These are phyloP conservation scores for Penicillium glabrum DNA, from an alignment of 2,329 filamentous ascomycete genomes.

Conservation along the genomic window DNA sequence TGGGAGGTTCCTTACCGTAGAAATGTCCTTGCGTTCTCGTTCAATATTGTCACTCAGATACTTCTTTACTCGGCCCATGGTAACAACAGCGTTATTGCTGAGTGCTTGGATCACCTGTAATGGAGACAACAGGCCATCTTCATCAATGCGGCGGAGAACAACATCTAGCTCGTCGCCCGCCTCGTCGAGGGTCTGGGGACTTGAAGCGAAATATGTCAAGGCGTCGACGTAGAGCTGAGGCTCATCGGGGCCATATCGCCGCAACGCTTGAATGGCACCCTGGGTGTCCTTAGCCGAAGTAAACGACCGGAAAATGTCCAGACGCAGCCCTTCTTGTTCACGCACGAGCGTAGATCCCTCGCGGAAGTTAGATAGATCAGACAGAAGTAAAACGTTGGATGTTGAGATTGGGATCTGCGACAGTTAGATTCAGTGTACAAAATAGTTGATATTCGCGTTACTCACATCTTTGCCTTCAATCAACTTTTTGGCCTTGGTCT, in stretches of 20 bases:
- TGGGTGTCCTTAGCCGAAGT: conserved; percentile 87
- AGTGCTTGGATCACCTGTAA: conserved; percentile 95
- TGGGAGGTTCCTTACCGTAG: conserved; percentile 41
- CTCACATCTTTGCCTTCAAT: conserved; percentile 73
- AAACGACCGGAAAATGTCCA: conserved; percentile 96
- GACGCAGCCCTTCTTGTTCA: conserved; percentile 86
- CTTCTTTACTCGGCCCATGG: conserved; percentile 94
- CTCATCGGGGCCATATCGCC: conserved; percentile 88
- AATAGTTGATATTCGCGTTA: neutral
- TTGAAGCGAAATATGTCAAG: conserved; percentile 88
- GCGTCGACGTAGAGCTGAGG: conserved; percentile 91
- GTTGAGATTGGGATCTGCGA: conserved; percentile 74
- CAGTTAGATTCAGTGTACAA: conserved; percentile 13
- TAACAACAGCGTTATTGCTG: conserved; percentile 75
- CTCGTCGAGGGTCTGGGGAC: conserved; percentile 75
- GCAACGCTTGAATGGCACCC: conserved; percentile 83
- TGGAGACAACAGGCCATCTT: conserved; percentile 89
- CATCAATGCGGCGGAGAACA: conserved; percentile 82
- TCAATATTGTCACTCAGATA: conserved; percentile 89
- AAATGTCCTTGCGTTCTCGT: conserved; percentile 83
- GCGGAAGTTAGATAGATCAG: conserved; percentile 84
- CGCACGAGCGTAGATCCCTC: conserved; percentile 90
- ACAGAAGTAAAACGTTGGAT: conserved; percentile 89
- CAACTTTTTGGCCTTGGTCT: conserved; percentile 82
- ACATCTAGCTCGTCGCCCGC: conserved; percentile 80